Conservation (phyloP, 192 early-diverging fungal genomes). For the Coemansia guatemalensis region DNA sequence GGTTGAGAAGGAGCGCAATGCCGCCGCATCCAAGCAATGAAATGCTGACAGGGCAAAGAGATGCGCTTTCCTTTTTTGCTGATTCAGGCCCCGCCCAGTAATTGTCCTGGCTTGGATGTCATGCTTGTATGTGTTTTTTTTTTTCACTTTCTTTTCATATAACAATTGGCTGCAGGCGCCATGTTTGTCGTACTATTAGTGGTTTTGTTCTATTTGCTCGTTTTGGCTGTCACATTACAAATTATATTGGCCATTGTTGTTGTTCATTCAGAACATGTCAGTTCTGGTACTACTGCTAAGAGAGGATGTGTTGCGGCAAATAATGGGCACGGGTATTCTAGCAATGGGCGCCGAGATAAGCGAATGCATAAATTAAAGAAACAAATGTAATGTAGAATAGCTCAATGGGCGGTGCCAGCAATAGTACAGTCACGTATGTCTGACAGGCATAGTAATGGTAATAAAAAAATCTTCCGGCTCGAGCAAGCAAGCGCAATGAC, state of each 20-base stretch:
- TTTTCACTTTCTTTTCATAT: neutral
- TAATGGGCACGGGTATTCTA: constrained; percentile 4
- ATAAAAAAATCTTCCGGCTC: neutral
- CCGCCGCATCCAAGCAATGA: constrained; percentile 11
- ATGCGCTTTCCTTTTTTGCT: neutral
- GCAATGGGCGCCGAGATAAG: neutral
- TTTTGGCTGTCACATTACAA: constrained; percentile 1
- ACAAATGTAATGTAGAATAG: neutral
- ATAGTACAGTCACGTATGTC: neutral
- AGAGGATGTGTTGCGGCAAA: neutral
- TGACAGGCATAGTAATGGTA: neutral
- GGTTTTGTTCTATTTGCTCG: neutral
- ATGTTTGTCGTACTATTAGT: neutral
- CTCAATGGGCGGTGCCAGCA: neutral
- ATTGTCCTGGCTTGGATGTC: neutral
- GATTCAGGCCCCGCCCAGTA: neutral
- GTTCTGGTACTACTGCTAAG: neutral
- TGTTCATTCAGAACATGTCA: neutral
- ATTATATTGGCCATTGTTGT: neutral
- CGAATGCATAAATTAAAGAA: constrained; percentile 9
- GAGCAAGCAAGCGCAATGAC: neutral
- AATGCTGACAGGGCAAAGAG: neutral
- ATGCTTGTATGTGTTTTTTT: neutral
- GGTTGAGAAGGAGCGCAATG: constrained; percentile 44
- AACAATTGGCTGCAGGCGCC: neutral